Conservation (phyloP, 1,284 basidiomycete species). For the Cerrena zonata region DNA sequence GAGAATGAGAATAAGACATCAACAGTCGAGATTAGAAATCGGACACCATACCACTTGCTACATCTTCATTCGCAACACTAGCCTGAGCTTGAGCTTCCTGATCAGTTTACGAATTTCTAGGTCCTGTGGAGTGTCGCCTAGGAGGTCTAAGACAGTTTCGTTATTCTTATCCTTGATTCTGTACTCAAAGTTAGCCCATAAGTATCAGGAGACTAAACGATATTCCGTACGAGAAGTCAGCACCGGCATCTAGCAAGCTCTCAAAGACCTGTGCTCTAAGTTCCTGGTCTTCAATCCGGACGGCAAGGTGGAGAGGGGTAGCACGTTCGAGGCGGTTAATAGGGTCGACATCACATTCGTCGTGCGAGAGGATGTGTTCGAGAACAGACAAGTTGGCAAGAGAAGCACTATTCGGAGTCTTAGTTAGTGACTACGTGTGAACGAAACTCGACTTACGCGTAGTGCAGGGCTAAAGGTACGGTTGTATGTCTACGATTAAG, state of each 20-base stretch:
- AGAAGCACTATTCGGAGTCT: too few species aligned
- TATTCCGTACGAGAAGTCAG: constrained; percentile 52
- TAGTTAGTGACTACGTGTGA: too few species aligned
- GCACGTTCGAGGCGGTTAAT: constrained; percentile 69
- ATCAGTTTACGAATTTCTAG: constrained; percentile 41
- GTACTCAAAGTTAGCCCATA: not conserved
- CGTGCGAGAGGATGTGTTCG: constrained; percentile 68
- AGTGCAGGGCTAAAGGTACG: constrained; percentile 59
- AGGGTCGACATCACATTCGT: constrained; percentile 80
- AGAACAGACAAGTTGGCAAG: too few species aligned
- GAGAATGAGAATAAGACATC: not conserved
- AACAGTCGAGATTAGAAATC: too few species aligned
- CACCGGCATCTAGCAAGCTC: constrained; percentile 72
- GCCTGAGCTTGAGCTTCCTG: constrained; percentile 45
- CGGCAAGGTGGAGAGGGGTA: constrained; percentile 81
- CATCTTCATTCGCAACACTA: constrained; percentile 32
- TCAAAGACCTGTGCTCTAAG: constrained; percentile 51
- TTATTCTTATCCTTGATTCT: constrained; percentile 74
- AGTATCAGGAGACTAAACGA: constrained; percentile 18
- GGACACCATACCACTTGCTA: constrained; percentile 32
- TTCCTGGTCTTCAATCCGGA: constrained; percentile 57
- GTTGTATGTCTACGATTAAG: not conserved
- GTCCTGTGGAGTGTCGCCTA: constrained; percentile 49
- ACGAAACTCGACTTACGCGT: constrained; percentile 56
- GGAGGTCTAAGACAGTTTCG: constrained; percentile 50